Base-by-base conservation (phyloP, 108 stramenopile species). In the Stephanodiscus minutulus region DNA sequence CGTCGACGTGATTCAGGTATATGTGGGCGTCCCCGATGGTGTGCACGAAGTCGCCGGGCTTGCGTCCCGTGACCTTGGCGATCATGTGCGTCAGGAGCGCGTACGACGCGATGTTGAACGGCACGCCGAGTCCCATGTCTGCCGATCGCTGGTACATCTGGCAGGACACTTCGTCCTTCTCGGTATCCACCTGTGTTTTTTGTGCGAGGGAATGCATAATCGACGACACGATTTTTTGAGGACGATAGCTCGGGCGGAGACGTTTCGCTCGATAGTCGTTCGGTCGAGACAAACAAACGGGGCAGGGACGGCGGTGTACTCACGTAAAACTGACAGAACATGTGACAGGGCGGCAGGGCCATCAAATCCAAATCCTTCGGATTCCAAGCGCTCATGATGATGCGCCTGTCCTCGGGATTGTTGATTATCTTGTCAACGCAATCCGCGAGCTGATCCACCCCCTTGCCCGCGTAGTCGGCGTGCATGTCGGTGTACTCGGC, bases 141-240 rank as follows among this genome's bases (percentile, higher is more conserved):
- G 97, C 99, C 64, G 91, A 93, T n/a, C 99, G 94, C 79, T 99
- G 99, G 76, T 99, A 99, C 99, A 99, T 98, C 72, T 98, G 99
- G 79, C 97, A 98, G 18, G 94, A 95, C 8, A 99, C 82, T 83
- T 98, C 98, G 44, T 97, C 96, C 65, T 92, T 87, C 12, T 87
- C 88, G 7, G 90, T 92, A 69, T 92, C 91, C 21, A 94, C 77
- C 68, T 76, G 37, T 59, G 8, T 44, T 44, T 44, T 44, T 44
- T 3, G 43, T 15, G 43, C 11, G 39, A 44, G 15, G 43, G 43
- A 44, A 44, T 15, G 43, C 13, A 15, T 44, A 3, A 44, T 15
- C 13, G 15, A 13, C n/a, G 43, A 13, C 13, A 13, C 12, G 13
- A 44, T 1, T 15, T 44, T 44, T 13, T 15, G 43, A 44, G 43